Evolutionary conservation across 768 basidiomycete genomes (phyloP).

Genomic region (Trametes maxima): DNA sequence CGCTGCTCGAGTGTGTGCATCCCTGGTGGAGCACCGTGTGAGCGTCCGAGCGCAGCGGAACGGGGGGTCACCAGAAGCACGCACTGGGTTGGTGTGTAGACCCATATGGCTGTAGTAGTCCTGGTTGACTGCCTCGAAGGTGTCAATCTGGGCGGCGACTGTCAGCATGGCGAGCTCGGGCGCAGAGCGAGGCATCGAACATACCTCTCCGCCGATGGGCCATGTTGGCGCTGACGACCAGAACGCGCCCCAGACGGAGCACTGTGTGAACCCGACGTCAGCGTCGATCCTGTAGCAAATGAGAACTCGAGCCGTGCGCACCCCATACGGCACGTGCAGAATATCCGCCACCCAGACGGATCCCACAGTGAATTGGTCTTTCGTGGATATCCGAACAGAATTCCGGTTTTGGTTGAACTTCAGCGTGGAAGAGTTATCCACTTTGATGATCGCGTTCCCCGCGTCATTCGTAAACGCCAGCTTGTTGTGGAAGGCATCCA

Average conservation of each 20-base stretch:
- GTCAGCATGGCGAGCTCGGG: conserved; percentile 31
- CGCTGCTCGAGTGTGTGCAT: conserved; percentile 50
- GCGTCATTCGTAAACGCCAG: conserved; percentile 68
- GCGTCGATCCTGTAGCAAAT: not conserved
- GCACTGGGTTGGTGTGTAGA: conserved; percentile 63
- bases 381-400: conserved; percentile 62
- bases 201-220: conserved; percentile 61
- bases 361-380: conserved; percentile 58
- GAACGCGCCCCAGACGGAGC: conserved; percentile 74
- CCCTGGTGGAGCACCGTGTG: conserved; percentile 36
- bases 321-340: conserved; percentile 65
- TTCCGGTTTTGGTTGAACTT: conserved; percentile 59
- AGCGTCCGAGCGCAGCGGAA: conserved; percentile 1
- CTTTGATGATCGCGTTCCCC: conserved; percentile 74
- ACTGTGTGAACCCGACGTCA: conserved; percentile 45
- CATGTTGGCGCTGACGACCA: conserved; percentile 57
- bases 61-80: conserved; percentile 22
- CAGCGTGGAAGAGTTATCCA: conserved; percentile 68
- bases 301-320: conserved; percentile 36
- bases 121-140: conserved; percentile 80
- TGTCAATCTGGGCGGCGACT: conserved; percentile 45
- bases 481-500: conserved; percentile 46
- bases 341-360: conserved; percentile 67
- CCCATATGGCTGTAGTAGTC: conserved; percentile 69
- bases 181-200: conserved; percentile 13